These are phyloP conservation scores for Berkeleyomyces basicola DNA, from an alignment of 2,329 filamentous ascomycete genomes.

Conservation along the genomic window DNA sequence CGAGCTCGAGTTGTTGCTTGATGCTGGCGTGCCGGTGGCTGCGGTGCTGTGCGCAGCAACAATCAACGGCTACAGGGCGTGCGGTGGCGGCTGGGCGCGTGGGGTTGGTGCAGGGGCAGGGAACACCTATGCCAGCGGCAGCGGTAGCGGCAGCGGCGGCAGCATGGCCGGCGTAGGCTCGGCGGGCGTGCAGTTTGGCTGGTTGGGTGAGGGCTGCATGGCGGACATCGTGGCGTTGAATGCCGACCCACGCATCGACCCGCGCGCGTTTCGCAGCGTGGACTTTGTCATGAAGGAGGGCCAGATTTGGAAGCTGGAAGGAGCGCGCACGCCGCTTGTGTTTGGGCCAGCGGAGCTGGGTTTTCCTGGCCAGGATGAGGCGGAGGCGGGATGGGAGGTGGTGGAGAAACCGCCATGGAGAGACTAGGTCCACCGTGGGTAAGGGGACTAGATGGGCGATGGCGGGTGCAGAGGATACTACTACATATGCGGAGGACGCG, in stretches of 20 bases:
- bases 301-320: constrained; percentile 29
- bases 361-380: not conserved
- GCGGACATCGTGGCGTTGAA: constrained; percentile 36
- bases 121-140: not conserved
- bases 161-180: not conserved
- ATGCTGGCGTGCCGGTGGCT: constrained; percentile 32
- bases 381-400: constrained; percentile 14
- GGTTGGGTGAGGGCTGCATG: constrained; percentile 29
- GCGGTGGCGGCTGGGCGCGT: constrained; percentile 31
- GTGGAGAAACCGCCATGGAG: constrained; percentile 12
- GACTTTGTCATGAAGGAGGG: constrained; percentile 42
- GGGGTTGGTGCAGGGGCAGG: not conserved
- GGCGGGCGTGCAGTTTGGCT: constrained; percentile 28
- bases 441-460: not conserved
- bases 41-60: constrained; percentile 34
- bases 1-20: constrained; percentile 37
- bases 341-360: not conserved
- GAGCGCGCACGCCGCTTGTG: constrained; percentile 14
- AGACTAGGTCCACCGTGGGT: not conserved
- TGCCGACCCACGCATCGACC: constrained; percentile 26
- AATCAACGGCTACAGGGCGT: constrained; percentile 37
- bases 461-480: too few species aligned
- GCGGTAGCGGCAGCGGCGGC: not conserved
- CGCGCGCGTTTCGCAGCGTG: constrained; percentile 28
- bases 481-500: too few species aligned